Evolutionary conservation across 805 yeast genomes (phyloP), one percentile per base, ranked within the genome.

Genomic region (Osmozyma mogii): DNA sequence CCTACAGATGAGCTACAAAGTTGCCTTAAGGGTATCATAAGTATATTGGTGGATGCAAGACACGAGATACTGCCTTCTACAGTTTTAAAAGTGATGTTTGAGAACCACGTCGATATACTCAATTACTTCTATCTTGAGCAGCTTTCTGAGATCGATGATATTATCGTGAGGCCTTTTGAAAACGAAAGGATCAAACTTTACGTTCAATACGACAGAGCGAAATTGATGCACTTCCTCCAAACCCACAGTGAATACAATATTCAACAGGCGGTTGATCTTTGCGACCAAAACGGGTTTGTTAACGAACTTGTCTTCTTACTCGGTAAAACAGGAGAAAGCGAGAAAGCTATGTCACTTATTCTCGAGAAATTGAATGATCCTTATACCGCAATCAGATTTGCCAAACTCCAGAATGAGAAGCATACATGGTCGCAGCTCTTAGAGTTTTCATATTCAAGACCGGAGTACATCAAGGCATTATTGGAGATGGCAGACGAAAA

Each of bases 351-450:
- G 43, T 69, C 65, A 34, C 60, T 92, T 24, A 85, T 92, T 10
- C 75, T 87, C 22, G 80, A 83, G 39, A 70, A 83, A 42, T 56
- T 88, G 29, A 68, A 78, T 31, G 92, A 89, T 49, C 89, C 95
- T 0, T 69, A 70, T 23, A 65, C 72, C 39, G 97, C 97, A 0
- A 81, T 92, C 15, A 68, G 67, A 11, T 92, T 87, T 64, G 92
- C 88, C 1, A 69, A 65, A 29, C 66, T 66, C 8, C 72, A 69
- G 27, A 74, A 76, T 29, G 94, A 85, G 43, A 53, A 62, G 14
- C 94, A 84, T n/a, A 58, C 85, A 8, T 87, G 96, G 94, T 75
- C 75, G 24, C 74, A 76, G 26, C 62, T 89, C 37, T 56, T 89
- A 8, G 76, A 73, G 13, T 75, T 77, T 49, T 77, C 95, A 13